These are phyloP conservation scores for Moesziomyces globuligerus DNA, from an alignment of 1,284 basidiomycete species.

Conservation along the genomic window DNA sequence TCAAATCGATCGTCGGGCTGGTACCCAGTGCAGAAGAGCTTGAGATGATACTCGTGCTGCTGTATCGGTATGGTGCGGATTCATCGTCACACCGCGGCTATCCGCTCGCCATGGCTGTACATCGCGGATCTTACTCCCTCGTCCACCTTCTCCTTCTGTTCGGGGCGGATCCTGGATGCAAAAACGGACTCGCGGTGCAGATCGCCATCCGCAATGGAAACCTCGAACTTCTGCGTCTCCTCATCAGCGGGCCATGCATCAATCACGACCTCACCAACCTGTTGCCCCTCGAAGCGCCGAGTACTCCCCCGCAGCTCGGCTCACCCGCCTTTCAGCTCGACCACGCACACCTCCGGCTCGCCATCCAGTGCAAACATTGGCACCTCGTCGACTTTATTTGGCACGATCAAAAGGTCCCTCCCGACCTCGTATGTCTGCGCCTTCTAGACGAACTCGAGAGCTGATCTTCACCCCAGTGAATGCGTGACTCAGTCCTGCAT, in stretches of 20 bases:
- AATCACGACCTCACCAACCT: constrained; percentile 3
- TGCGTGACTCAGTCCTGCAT: no score
- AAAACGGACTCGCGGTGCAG: constrained; percentile 32
- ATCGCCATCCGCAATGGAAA: constrained; percentile 37
- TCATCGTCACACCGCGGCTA: constrained; percentile 33
- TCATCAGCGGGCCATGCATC: constrained; percentile 16
- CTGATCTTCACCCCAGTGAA: no score
- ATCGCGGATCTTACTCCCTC: constrained; percentile 21
- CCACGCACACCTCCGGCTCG: not conserved
- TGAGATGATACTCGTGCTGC: constrained; percentile 18
- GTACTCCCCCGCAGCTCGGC: not conserved
- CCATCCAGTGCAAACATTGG: constrained; percentile 7
- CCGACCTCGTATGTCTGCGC: constrained; percentile 29
- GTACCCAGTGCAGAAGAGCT: constrained; percentile 17
- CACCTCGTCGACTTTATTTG: constrained; percentile 40
- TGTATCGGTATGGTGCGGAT: constrained; percentile 17
- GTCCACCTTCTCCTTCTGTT: constrained; percentile 22
- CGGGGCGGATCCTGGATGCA: constrained; percentile 26
- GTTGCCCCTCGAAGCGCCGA: not conserved
- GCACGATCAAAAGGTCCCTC: constrained; percentile 27
- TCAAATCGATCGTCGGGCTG: constrained; percentile 3
- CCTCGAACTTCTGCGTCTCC: constrained; percentile 11
- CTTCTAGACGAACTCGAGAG: constrained; percentile 30
- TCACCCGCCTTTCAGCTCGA: not conserved
- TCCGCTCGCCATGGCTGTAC: constrained; percentile 42